A percentile compares a stretch with the other conserved stretches of the same genome.
Conservation (phyloP, 345 rosid species). For the Barbarea vulgaris region DNA sequence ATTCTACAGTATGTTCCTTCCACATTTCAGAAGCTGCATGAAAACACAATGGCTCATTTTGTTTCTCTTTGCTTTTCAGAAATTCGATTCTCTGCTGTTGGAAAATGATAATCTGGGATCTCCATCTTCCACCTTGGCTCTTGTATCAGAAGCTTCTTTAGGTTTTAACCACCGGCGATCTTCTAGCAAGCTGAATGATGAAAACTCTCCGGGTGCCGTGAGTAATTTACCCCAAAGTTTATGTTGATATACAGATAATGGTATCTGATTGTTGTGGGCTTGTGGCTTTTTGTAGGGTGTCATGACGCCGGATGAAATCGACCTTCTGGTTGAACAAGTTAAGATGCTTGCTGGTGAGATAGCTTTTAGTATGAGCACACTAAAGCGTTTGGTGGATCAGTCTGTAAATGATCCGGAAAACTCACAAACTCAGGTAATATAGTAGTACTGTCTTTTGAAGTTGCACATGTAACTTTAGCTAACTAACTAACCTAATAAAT, state of each 20-base stretch:
- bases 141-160: conserved; percentile 55
- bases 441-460: not conserved
- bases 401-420: conserved; percentile 82
- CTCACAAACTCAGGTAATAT: conserved; percentile 70
- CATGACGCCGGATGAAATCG: conserved; percentile 90
- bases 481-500: conserved; percentile 10
- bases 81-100: conserved; percentile 59
- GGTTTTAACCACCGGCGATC: conserved; percentile 67
- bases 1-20: conserved; percentile 2
- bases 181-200: conserved; percentile 81
- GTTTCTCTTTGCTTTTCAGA: conserved; percentile 46
- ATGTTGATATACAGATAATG: conserved; percentile 15
- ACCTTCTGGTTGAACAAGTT: conserved; percentile 96
- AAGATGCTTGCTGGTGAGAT: conserved; percentile 99
- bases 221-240: conserved; percentile 37
- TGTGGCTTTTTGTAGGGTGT: conserved; percentile 54
- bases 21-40: conserved; percentile 12
- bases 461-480: not conserved
- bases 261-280: conserved; percentile 20
- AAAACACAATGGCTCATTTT: conserved; percentile 12
- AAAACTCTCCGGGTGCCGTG: conserved; percentile 68
- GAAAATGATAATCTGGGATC: conserved; percentile 64
- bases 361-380: conserved; percentile 89
- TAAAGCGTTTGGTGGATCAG: conserved; percentile 94
- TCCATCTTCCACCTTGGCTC: conserved; percentile 51